Base-by-base conservation (phyloP, 352 stramenopile genomes). In the Phytophthora tubulina region DNA sequence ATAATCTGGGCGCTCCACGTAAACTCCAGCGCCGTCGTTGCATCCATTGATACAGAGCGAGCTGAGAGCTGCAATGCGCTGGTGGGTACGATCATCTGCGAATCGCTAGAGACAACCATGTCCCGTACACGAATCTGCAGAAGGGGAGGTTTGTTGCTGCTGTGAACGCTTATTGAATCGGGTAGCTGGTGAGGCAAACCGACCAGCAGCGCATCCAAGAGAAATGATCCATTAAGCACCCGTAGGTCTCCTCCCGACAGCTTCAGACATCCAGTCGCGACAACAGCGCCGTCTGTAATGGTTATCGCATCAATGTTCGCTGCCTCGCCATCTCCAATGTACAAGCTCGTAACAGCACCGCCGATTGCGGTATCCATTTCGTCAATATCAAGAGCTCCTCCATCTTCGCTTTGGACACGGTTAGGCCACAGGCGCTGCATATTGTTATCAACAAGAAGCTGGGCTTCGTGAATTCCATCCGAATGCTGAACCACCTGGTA, bases 401-500 rank as follows among this genome's bases (percentile, higher is more conserved):
- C 74, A 14, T 79, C 45, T 3, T 72, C 64, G 14, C 41, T 76
- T 55, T 63, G 35, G n/a, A 76, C 58, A 56, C 71, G 61, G 32
- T 73, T 79, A 0, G 74, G 62, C 71, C 71, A 77, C 45, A 79
- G 41, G 39, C 58, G 62, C 52, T 84, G 63, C 59, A 85, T 68
- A 13, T 68, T 46, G 42, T 85, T 86, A 52, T 79, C 68, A 30
- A 90, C 54, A 46, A 84, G 65, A 35, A 90, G 63, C 17, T 81
- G 78, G 2, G 76, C 75, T 72, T 89, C 83, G 21, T 78, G 70
- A 21, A 72, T 71, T 15, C 81, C 79, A 30, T 91, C 80, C 3
- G 73, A 82, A n/a, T 78, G 73, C 60, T 80, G 70, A 7, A 87
- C 75, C 11, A 93, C 84, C 21, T 88, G 83, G 31, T 84, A 86